Percentiles rank a stretch among this genome's conserved stretches.
These are phyloP conservation scores for Lumnitzera littorea DNA, from an alignment of 345 rosid genomes.

Conservation along the genomic window DNA sequence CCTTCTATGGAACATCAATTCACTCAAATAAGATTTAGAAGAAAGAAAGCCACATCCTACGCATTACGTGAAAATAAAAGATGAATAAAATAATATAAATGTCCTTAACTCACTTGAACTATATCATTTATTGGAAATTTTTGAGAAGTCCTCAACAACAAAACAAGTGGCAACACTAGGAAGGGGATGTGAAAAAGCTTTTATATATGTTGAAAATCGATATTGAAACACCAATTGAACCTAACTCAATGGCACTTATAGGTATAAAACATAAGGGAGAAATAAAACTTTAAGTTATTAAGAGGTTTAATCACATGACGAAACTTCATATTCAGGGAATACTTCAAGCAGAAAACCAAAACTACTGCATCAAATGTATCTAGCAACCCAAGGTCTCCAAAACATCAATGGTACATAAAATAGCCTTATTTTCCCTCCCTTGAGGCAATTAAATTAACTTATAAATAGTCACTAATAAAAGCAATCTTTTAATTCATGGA, in stretches of 20 bases:
- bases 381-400: no score
- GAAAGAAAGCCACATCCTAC: conserved; percentile 9
- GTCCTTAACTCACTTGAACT: conserved; percentile 35
- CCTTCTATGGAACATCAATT: conserved; percentile 24
- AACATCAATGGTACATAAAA: no score
- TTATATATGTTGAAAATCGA: conserved; percentile 75
- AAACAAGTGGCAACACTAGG: conserved; percentile 92
- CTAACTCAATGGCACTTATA: conserved; percentile 80
- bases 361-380: no score
- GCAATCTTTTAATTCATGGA: no score
- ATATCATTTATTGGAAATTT: conserved; percentile 31
- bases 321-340: no score
- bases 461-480: no score
- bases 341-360: no score
- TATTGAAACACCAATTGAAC: conserved; percentile 78
- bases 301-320: background rate
- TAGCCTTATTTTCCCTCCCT: no score
- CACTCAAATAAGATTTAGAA: conserved; percentile 2
- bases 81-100: background rate
- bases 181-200: conserved; percentile 92
- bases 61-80: conserved; percentile 1
- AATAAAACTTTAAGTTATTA: background rate
- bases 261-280: conserved; percentile 5
- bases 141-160: conserved; percentile 89
- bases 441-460: no score